phyloP scores from a whole-genome alignment of 2,329 filamentous ascomycete genomes.

The Penicillium sp. region DNA sequence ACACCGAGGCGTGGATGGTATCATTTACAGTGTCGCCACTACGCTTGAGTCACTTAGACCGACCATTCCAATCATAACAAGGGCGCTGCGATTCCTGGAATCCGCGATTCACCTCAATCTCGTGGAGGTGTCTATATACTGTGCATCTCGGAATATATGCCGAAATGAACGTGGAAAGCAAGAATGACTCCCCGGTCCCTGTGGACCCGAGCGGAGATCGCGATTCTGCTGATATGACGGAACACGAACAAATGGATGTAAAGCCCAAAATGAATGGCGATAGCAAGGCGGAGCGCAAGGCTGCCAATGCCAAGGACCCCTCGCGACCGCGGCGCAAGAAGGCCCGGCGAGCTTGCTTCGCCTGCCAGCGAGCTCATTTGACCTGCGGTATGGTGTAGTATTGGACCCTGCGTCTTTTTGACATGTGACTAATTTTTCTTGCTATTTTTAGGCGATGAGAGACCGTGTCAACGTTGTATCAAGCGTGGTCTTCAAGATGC shows the following conservation, averaged over 20 bases:
- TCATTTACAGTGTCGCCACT: slow-evolving; percentile 16
- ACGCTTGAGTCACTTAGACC: slow-evolving; percentile 14
- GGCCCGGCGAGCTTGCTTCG: slow-evolving; percentile 90
- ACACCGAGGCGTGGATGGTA: slow-evolving; percentile 21
- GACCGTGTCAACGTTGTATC: slow-evolving; percentile 90
- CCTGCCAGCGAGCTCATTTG: slow-evolving; percentile 94
- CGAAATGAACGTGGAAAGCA: slow-evolving; percentile 35
- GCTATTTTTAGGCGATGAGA: slow-evolving; percentile 73
- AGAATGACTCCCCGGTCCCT: slow-evolving; percentile 39
- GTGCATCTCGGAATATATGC: slow-evolving; percentile 24
- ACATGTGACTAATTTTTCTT: slow-evolving; percentile 4
- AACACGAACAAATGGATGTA: slow-evolving; percentile 40
- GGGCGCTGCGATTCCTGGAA: slow-evolving; percentile 2
- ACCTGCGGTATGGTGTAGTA: slow-evolving; percentile 79
- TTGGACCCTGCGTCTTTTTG: slow-evolving; percentile 7
- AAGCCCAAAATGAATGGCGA: slow-evolving; percentile 51
- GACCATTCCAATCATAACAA: slow-evolving; percentile 4
- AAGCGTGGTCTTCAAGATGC: slow-evolving; percentile 88
- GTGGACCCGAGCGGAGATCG: slow-evolving; percentile 42
- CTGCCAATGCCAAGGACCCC: slow-evolving; percentile 76
- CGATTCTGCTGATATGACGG: slow-evolving; percentile 39
- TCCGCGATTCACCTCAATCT: neutral
- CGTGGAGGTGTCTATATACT: slow-evolving; percentile 6
- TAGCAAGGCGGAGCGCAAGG: slow-evolving; percentile 61
- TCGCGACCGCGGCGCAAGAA: slow-evolving; percentile 90